Conservation (phyloP, 495 filamentous ascomycete species). For the Lentithecium fluviatile region DNA sequence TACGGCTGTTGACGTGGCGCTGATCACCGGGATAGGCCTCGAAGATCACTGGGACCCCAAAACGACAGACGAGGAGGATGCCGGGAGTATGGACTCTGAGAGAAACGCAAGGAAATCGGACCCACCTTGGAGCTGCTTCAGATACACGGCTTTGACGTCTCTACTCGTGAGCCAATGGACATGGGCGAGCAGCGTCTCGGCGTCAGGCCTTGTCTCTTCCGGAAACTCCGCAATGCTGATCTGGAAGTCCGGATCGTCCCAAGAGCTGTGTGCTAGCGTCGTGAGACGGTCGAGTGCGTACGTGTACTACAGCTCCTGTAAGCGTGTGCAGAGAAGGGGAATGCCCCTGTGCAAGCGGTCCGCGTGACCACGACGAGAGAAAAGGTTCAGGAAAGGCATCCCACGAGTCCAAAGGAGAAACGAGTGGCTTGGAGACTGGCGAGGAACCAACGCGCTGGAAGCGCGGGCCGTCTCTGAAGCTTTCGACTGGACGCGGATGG, state of each 20-base stretch:
- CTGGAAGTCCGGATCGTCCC: slow-evolving; percentile 57
- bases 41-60: background rate
- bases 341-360: background rate
- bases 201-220: slow-evolving; percentile 51
- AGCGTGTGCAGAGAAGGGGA: slow-evolving; percentile 17
- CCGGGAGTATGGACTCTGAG: background rate
- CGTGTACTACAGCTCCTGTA: slow-evolving; percentile 71
- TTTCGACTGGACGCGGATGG: slow-evolving; percentile 9
- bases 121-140: slow-evolving; percentile 64
- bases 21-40: background rate
- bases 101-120: slow-evolving; percentile 9
- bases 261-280: slow-evolving; percentile 55
- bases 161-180: slow-evolving; percentile 61
- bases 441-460: slow-evolving; percentile 18
- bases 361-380: slow-evolving; percentile 21
- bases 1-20: background rate
- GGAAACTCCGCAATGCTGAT: slow-evolving; percentile 65
- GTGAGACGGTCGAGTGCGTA: slow-evolving; percentile 65
- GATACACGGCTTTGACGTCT: slow-evolving; percentile 66
- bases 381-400: background rate
- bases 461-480: slow-evolving; percentile 21
- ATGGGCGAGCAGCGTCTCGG: slow-evolving; percentile 54
- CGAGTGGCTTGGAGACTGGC: slow-evolving; percentile 27
- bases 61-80: background rate
- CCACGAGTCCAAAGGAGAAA: slow-evolving; percentile 16